Evolutionary conservation across 305 asterid species (phyloP).

Genomic region (Solanum hybrid): DNA sequence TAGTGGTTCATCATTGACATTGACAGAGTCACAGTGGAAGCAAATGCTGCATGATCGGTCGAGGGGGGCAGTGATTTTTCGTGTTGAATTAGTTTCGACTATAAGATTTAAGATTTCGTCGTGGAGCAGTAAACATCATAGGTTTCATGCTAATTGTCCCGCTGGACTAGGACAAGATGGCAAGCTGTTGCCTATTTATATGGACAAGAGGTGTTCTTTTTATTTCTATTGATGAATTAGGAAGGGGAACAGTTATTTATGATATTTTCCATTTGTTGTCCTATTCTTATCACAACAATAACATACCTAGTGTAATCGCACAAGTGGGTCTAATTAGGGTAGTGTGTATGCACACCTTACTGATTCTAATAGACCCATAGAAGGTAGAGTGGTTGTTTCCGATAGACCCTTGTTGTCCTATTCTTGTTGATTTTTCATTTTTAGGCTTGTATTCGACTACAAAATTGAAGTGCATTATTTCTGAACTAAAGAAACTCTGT

Average conservation of each 20-base stretch:
- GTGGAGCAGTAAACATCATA: conserved; percentile 29
- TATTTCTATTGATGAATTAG: conserved; percentile 24
- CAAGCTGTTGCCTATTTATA: conserved; percentile 9
- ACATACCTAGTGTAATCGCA: neutral
- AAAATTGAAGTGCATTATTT: neutral
- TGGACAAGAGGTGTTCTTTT: conserved; percentile 28
- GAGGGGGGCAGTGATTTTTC: conserved; percentile 22
- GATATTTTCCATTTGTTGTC: neutral
- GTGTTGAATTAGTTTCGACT: conserved; percentile 21
- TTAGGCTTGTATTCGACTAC: neutral
- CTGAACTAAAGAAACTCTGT: neutral
- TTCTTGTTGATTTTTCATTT: neutral
- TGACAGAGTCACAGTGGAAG: conserved; percentile 17
- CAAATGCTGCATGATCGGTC: conserved; percentile 13
- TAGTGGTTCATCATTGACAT: conserved; percentile 23
- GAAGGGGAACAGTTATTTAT: neutral
- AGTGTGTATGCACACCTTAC: neutral
- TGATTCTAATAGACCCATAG: neutral
- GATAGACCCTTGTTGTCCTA: neutral
- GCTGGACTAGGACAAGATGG: conserved; percentile 39
- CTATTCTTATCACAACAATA: neutral
- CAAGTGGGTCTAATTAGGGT: neutral
- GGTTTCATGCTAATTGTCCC: conserved; percentile 26
- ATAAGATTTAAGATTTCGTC: conserved; percentile 33
- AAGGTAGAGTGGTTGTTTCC: neutral